Conservation (phyloP, 1,284 basidiomycete genomes). For the Mycena sp. region DNA sequence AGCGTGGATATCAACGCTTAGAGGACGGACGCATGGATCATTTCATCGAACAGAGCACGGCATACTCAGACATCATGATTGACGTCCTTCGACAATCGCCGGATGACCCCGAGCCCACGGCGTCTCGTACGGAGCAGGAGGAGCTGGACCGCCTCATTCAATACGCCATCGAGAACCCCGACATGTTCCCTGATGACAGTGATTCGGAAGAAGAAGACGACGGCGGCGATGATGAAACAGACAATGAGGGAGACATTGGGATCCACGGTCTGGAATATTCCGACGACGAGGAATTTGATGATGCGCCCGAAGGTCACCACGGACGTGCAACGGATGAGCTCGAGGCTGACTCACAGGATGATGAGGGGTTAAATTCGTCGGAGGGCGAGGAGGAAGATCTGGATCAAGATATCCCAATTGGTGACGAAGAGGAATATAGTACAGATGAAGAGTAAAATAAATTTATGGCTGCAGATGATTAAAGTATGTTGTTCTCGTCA, state of each 20-base stretch:
- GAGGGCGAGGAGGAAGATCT: constrained; percentile 5
- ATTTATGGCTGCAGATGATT: not conserved
- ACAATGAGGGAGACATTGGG: no score
- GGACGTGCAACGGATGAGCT: not conserved
- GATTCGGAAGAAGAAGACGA: not conserved
- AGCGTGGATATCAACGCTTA: not conserved
- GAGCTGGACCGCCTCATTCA: constrained; percentile 1
- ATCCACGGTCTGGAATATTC: constrained; percentile 1
- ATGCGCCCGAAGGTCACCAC: not conserved
- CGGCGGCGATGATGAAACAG: not conserved
- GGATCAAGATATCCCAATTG: not conserved
- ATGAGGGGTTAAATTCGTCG: not conserved
- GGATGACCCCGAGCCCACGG: not conserved
- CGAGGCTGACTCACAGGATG: not conserved
- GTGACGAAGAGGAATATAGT: not conserved
- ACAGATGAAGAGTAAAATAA: not conserved
- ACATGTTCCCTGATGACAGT: not conserved
- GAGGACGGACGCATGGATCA: not conserved
- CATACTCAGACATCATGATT: constrained; percentile 10
- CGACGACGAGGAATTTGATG: not conserved
- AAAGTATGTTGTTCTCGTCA: not conserved
- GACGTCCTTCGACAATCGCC: not conserved
- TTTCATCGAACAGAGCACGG: constrained; percentile 7
- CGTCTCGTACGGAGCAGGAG: not conserved
- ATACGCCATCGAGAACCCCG: not conserved